Conservation (phyloP, 768 basidiomycete species). For the Agaricus sinodeliciosus region DNA sequence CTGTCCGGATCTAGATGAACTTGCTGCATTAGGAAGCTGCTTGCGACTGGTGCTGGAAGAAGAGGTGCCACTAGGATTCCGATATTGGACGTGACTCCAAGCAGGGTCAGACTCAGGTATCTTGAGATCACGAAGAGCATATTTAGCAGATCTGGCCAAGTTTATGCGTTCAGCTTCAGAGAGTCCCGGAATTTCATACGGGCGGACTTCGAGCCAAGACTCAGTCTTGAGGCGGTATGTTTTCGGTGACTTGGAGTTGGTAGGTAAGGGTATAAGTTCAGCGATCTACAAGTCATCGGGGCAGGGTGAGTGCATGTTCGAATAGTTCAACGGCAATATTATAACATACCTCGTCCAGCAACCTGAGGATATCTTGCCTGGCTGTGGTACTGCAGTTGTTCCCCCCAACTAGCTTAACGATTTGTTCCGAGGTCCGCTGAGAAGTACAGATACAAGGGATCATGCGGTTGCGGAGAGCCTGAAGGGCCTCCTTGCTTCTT, state of each 20-base stretch:
- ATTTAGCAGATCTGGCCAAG: conserved; percentile 48
- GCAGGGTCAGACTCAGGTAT: conserved; percentile 54
- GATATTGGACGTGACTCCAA: conserved; percentile 49
- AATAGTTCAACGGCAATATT: not conserved
- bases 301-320: not conserved
- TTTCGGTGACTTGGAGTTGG: conserved; percentile 27
- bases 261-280: conserved; percentile 30
- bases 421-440: conserved; percentile 43
- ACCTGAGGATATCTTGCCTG: conserved; percentile 36
- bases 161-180: conserved; percentile 37
- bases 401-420: conserved; percentile 43
- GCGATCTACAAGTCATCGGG: conserved; percentile 36
- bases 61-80: conserved; percentile 12
- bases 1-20: conserved; percentile 2
- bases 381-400: conserved; percentile 24
- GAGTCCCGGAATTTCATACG: conserved; percentile 52
- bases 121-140: conserved; percentile 39
- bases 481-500: conserved; percentile 11
- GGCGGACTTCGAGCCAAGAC: conserved; percentile 66
- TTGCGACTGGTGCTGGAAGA: conserved; percentile 1
- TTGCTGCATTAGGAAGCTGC: conserved; percentile 1
- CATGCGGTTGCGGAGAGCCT: conserved; percentile 34
- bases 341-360: conserved; percentile 42
- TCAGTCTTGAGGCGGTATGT: conserved; percentile 48
- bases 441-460: conserved; percentile 46